phyloP scores from a whole-genome alignment of 345 rosid genomes.

The Carallia brachiata region DNA sequence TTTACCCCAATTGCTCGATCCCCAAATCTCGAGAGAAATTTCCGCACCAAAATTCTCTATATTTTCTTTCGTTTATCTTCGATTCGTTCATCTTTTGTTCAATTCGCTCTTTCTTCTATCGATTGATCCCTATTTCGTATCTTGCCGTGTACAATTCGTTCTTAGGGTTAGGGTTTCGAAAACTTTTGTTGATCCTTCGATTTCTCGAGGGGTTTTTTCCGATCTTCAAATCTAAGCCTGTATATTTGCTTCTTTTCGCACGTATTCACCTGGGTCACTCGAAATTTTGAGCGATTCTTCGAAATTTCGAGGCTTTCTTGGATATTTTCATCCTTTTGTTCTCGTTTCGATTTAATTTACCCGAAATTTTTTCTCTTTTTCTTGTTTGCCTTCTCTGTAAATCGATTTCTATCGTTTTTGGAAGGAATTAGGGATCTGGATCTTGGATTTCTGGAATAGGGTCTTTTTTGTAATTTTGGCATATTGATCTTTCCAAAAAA shows the following conservation, averaged over 20 bases:
- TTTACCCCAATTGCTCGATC: constrained; percentile 8
- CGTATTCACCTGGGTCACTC: constrained; percentile 12
- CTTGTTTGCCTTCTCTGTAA: background rate
- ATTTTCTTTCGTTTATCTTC: background rate
- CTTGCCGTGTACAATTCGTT: constrained; percentile 1
- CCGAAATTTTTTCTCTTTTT: too few species aligned
- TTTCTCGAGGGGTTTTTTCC: constrained; percentile 5
- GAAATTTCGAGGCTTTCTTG: background rate
- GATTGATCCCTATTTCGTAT: constrained; percentile 14
- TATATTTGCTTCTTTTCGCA: constrained; percentile 4
- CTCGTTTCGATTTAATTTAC: background rate
- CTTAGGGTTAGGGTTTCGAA: constrained; percentile 44
- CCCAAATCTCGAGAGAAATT: background rate
- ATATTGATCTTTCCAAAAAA: background rate
- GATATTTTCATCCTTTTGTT: background rate
- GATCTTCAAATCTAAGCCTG: constrained; percentile 16
- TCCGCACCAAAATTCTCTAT: background rate
- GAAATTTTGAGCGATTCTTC: background rate
- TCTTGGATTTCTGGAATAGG: background rate
- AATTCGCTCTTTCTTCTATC: constrained; percentile 17
- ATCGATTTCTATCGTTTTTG: background rate
- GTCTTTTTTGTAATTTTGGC: background rate
- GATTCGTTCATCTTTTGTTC: background rate
- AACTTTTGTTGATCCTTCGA: background rate
- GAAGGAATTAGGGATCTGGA: background rate